A percentile compares a stretch with the other conserved stretches of the same genome.
These are phyloP conservation scores for Amniculicola lignicola DNA, from an alignment of 495 filamentous ascomycete species.

Conservation along the genomic window DNA sequence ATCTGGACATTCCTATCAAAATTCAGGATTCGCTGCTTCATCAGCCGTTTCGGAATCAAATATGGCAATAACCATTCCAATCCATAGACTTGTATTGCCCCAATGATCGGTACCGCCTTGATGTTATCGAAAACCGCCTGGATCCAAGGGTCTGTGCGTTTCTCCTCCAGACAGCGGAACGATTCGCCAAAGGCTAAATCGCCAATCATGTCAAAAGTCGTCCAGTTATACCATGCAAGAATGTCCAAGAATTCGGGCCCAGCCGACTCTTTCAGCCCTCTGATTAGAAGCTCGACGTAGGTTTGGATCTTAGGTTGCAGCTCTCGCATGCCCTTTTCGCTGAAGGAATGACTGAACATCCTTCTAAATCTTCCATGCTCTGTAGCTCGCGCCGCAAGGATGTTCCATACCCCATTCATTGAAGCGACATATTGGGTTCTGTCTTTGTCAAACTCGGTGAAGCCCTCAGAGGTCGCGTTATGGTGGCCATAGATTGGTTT, in stretches of 20 bases:
- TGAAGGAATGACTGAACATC: conserved; percentile 51
- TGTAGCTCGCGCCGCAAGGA: conserved; percentile 37
- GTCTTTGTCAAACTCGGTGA: conserved; percentile 41
- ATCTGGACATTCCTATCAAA: conserved; percentile 13
- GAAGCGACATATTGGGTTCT: conserved; percentile 36
- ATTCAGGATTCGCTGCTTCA: not conserved
- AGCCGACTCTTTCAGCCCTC: conserved; percentile 27
- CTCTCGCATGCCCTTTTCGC: conserved; percentile 45
- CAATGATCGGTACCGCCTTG: conserved; percentile 3
- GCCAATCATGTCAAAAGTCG: conserved; percentile 61
- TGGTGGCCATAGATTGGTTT: conserved; percentile 57
- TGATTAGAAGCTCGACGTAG: conserved; percentile 43
- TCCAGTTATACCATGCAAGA: conserved; percentile 56
- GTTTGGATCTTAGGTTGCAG: conserved; percentile 49
- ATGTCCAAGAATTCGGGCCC: conserved; percentile 43
- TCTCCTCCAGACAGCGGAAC: conserved; percentile 53
- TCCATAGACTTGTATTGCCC: not conserved
- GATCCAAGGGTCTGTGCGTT: conserved; percentile 55
- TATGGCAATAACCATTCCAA: not conserved
- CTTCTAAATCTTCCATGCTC: conserved; percentile 48
- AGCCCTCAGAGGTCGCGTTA: conserved; percentile 24
- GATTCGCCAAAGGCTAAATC: conserved; percentile 59
- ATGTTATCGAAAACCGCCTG: conserved; percentile 46
- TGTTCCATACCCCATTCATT: conserved; percentile 25
- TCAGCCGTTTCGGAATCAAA: conserved; percentile 1